A percentile compares a stretch with the other conserved stretches of the same genome.
Conservation (phyloP, 768 basidiomycete species). For the Lactarius trivialis region DNA sequence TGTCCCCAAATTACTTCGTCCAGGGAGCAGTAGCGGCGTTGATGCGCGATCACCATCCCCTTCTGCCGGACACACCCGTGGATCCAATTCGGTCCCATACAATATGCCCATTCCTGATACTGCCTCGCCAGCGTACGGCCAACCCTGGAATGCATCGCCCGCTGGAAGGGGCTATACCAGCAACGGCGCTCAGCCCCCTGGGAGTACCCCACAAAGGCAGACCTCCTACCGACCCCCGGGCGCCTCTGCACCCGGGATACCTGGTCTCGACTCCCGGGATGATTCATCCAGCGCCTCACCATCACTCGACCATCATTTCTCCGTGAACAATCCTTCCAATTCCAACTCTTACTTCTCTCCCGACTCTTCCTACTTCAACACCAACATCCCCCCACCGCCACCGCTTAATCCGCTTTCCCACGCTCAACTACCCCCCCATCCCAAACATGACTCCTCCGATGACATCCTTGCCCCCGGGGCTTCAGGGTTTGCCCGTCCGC, state of each 20-base stretch:
- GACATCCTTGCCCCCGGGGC: conserved; percentile 19
- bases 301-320: conserved; percentile 7
- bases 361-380: background rate
- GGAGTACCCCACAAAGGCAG: conserved; percentile 10
- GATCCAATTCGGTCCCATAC: conserved; percentile 11
- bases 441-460: conserved; percentile 17
- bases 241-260: conserved; percentile 27
- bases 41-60: conserved; percentile 14
- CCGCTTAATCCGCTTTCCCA: conserved; percentile 9
- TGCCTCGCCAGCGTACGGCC: background rate
- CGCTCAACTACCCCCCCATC: background rate
- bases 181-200: conserved; percentile 13
- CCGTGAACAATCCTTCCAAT: background rate
- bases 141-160: conserved; percentile 11
- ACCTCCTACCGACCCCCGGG: conserved; percentile 27
- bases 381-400: conserved; percentile 13
- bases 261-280: conserved; percentile 21
- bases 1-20: conserved; percentile 8
- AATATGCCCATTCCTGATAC: conserved; percentile 18
- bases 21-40: conserved; percentile 1
- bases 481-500: conserved; percentile 17
- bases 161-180: conserved; percentile 4
- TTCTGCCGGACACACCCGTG: conserved; percentile 14
- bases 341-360: conserved; percentile 9
- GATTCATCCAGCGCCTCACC: conserved; percentile 2